Percentiles rank a stretch among this genome's conserved stretches.
phyloP scores from a whole-genome alignment of 345 rosid genomes.

The Lepidium didymum region DNA sequence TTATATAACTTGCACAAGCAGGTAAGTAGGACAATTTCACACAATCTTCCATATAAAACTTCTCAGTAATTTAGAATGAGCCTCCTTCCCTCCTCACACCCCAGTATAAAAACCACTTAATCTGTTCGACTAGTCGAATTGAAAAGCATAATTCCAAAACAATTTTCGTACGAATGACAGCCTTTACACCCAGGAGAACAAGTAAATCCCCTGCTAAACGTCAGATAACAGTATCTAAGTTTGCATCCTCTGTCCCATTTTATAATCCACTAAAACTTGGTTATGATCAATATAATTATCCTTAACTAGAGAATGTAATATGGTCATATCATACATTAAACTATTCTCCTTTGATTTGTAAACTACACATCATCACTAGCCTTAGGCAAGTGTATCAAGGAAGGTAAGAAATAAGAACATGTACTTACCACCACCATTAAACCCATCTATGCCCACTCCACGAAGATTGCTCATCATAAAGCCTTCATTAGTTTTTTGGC shows the following conservation, averaged over 20 bases:
- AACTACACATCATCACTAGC: background rate
- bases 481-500: constrained; percentile 39
- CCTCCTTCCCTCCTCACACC: background rate
- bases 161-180: background rate
- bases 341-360: background rate
- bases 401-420: background rate
- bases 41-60: background rate
- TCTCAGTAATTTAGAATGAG: background rate
- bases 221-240: background rate
- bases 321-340: background rate
- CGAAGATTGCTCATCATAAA: constrained; percentile 39
- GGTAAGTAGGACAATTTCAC: background rate
- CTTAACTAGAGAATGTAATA: background rate
- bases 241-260: background rate
- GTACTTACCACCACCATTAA: constrained; percentile 27
- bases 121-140: background rate
- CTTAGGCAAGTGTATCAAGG: background rate
- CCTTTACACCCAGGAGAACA: background rate
- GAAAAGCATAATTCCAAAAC: background rate
- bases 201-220: background rate
- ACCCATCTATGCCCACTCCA: constrained; percentile 44
- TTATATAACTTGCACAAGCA: background rate
- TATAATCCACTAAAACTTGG: background rate
- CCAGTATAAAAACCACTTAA: background rate
- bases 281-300: background rate